Conservation (phyloP, 164 flowering plant species). For the Vitis rupestris region DNA sequence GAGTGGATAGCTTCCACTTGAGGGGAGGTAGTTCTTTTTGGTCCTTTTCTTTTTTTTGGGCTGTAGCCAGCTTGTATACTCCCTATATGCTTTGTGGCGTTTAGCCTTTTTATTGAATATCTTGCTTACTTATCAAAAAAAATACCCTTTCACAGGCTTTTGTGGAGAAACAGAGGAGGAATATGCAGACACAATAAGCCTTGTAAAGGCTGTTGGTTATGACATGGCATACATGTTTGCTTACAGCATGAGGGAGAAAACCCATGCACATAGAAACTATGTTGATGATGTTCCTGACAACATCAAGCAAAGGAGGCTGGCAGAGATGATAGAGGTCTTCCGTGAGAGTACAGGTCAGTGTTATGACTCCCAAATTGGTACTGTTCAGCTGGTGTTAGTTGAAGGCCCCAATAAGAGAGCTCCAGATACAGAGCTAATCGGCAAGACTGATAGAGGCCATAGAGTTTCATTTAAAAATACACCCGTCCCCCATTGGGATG, state of each 20-base stretch:
- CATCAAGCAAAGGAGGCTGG: slow-evolving; percentile 82
- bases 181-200: slow-evolving; percentile 76
- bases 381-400: slow-evolving; percentile 75
- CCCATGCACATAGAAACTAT: slow-evolving; percentile 92
- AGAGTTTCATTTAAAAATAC: slow-evolving; percentile 53
- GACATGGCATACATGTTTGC: slow-evolving; percentile 99
- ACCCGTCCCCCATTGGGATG: slow-evolving; percentile 47
- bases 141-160: slow-evolving; percentile 54
- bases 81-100: no score
- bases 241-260: slow-evolving; percentile 98
- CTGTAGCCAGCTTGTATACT: no score
- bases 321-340: slow-evolving; percentile 86
- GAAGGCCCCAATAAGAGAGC: slow-evolving; percentile 94
- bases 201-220: slow-evolving; percentile 77
- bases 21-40: no score
- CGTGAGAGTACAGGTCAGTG: slow-evolving; percentile 84
- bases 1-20: no score
- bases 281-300: slow-evolving; percentile 81
- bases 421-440: slow-evolving; percentile 88
- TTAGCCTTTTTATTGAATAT: no score
- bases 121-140: neutral
- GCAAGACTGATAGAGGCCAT: slow-evolving; percentile 89
- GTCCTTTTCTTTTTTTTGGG: no score
- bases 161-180: slow-evolving; percentile 99
- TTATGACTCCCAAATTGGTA: slow-evolving; percentile 74